A percentile compares a stretch with the other conserved stretches of the same genome.
These are phyloP conservation scores for Calonectria hongkongensis DNA, from an alignment of 2,329 filamentous ascomycete species.

Conservation along the genomic window DNA sequence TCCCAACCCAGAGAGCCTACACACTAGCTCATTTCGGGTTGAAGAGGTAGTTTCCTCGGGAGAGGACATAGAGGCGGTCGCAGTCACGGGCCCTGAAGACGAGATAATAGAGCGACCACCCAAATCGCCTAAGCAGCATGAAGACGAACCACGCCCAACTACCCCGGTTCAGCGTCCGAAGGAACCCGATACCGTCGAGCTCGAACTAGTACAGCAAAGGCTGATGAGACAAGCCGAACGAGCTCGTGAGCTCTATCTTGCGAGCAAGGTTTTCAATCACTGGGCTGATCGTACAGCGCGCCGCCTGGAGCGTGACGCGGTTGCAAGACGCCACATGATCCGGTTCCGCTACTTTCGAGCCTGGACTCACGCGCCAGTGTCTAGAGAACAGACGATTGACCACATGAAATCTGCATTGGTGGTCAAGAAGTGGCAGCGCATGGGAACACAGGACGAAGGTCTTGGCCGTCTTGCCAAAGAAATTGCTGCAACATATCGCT, in stretches of 20 bases:
- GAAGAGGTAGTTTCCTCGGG: not conserved
- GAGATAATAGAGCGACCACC: not conserved
- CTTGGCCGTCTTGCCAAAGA: conserved; percentile 52
- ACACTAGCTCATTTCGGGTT: not conserved
- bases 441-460: conserved; percentile 54
- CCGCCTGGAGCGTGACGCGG: conserved; percentile 78
- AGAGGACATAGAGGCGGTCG: not conserved
- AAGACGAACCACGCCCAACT: not conserved
- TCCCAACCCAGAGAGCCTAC: not conserved
- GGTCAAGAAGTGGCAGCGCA: conserved; percentile 60
- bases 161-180: conserved; percentile 15
- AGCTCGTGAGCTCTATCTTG: conserved; percentile 79
- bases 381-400: conserved; percentile 55
- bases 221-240: conserved; percentile 73
- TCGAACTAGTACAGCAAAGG: conserved; percentile 46
- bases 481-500: conserved; percentile 48
- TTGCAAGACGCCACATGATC: conserved; percentile 82
- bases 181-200: conserved; percentile 35
- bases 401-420: conserved; percentile 56
- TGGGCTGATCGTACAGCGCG: conserved; percentile 81
- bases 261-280: conserved; percentile 61
- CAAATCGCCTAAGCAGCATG: not conserved
- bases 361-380: conserved; percentile 60
- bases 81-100: not conserved
- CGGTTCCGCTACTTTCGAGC: conserved; percentile 68